Base-by-base conservation (phyloP, 2,329 filamentous ascomycete genomes). In the Emergomyces pasteurianus region DNA sequence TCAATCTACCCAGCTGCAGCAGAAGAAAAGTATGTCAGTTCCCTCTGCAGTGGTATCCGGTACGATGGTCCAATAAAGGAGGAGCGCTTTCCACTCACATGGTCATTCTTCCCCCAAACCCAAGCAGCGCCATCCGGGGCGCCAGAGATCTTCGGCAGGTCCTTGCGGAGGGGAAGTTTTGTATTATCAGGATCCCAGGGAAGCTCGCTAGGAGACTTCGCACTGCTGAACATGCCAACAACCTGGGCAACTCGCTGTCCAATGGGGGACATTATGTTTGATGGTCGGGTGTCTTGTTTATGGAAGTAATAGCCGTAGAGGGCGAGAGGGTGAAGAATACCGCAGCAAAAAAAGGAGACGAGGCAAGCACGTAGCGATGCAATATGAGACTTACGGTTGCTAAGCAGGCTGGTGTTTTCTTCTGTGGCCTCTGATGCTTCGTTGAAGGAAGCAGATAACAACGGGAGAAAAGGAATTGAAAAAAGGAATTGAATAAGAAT, bases 21-120 rank as follows among this genome's bases (percentile, higher is more conserved):
- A n/a, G n/a, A 55, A 50, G 38, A 55, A 53, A 40, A 53, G 52
- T 36, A 26, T 54, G 52, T 59, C 43, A 61, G 36, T 47, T 18
- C 52, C 7, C 16, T 28, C 21, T 18, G 10, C 10, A 23, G 16
- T 55, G 38, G 43, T 26, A 64, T 64, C 21, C 58, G 60, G 40
- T 49, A 61, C 21, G 10, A 26, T 36, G 18, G 14, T 18, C 14
- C 23, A 31, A 36, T 46, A 38, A 31, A 10, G 34, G 26, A 50
- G 53, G 12, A 31, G 10, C 16, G 36, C 36, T 26, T 47, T 47
- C 54, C 21, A 64, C 66, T n/a, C 64, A 82, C 77, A 64, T 77
- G 72, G 65, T 83, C 82, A 67, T 83, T 74, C 47, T 80, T 74
- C 14, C 83, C 82, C 82, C 82, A 85, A 31, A 83, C 79, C 83